phyloP scores from a whole-genome alignment of 345 rosid genomes.

The Viola odorata region DNA sequence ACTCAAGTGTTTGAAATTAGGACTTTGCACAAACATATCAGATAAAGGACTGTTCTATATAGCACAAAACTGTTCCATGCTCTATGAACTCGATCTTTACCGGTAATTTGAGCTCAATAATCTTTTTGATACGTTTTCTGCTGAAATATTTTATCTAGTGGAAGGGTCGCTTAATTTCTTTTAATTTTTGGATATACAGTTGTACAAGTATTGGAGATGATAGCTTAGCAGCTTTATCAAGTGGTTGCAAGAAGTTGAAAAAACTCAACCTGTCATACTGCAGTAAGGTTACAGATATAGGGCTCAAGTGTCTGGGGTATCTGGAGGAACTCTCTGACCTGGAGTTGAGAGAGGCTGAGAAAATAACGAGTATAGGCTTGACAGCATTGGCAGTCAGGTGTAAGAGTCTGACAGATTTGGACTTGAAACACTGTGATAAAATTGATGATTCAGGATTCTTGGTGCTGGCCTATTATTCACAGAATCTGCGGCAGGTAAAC shows the following conservation, averaged over 20 bases:
- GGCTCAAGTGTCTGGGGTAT: slow-evolving; percentile 44
- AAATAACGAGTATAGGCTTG: slow-evolving; percentile 59
- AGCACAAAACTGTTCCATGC: slow-evolving; percentile 55
- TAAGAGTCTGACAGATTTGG: slow-evolving; percentile 56
- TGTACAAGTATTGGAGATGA: slow-evolving; percentile 64
- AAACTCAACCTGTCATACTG: slow-evolving; percentile 81
- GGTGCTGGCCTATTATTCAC: slow-evolving; percentile 59
- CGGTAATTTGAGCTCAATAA: slow-evolving; percentile 40
- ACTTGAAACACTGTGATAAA: slow-evolving; percentile 64
- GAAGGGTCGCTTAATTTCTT: slow-evolving; percentile 6
- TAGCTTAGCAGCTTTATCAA: slow-evolving; percentile 65
- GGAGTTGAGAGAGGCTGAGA: slow-evolving; percentile 60
- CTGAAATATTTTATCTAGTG: not conserved
- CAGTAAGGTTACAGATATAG: slow-evolving; percentile 50
- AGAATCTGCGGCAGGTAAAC: slow-evolving; percentile 76
- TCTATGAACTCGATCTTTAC: slow-evolving; percentile 75
- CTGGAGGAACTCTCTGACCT: slow-evolving; percentile 58
- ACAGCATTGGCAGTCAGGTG: slow-evolving; percentile 56
- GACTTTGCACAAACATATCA: slow-evolving; percentile 61
- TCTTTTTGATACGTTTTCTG: not conserved
- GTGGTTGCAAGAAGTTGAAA: slow-evolving; percentile 72
- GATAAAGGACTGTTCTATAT: slow-evolving; percentile 65
- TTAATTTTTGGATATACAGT: slow-evolving; percentile 28
- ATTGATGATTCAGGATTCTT: slow-evolving; percentile 73
- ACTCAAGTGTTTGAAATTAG: slow-evolving; percentile 63